A percentile compares a stretch with the other conserved stretches of the same genome.
Evolutionary conservation across 1,139 yeast genomes (phyloP).

Genomic region (Debaryomyces sp.): DNA sequence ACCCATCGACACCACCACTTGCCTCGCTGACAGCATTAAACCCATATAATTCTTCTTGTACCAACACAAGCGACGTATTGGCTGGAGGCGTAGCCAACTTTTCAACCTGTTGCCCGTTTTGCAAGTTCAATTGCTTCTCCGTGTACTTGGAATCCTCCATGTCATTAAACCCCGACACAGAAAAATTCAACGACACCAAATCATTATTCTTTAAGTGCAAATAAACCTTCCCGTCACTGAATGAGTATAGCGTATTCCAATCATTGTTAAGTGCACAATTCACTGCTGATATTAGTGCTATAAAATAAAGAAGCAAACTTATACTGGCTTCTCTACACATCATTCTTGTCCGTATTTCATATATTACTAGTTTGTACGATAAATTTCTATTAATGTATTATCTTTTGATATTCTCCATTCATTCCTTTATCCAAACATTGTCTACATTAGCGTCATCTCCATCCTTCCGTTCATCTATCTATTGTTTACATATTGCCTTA

Average conservation of each 20-base stretch:
- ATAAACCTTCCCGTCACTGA: slow-evolving; percentile 36
- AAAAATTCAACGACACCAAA: slow-evolving; percentile 36
- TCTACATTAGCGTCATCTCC: slow-evolving; percentile 1
- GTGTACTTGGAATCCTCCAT: slow-evolving; percentile 10
- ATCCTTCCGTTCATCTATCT: not conserved
- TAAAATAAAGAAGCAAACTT: not conserved
- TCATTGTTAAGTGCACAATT: not conserved
- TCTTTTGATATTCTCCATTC: not conserved
- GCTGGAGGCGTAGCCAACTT: slow-evolving; percentile 34
- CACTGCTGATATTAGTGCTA: not conserved
- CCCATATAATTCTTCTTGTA: slow-evolving; percentile 35
- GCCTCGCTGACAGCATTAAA: slow-evolving; percentile 17
- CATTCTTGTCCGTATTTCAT: not conserved
- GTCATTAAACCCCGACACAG: slow-evolving; percentile 32
- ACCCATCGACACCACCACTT: slow-evolving; percentile 19
- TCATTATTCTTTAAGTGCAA: slow-evolving; percentile 41
- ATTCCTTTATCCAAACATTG: not conserved
- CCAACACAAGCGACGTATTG: slow-evolving; percentile 35
- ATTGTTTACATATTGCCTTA: slow-evolving; percentile 7
- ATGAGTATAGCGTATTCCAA: slow-evolving; percentile 44
- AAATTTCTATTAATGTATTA: not conserved
- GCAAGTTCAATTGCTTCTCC: slow-evolving; percentile 16
- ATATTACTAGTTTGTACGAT: not conserved
- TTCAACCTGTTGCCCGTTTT: slow-evolving; percentile 24
- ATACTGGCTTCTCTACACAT: slow-evolving; percentile 1